Evolutionary conservation across 345 rosid genomes (phyloP).

Genomic region (Angophora floribunda): DNA sequence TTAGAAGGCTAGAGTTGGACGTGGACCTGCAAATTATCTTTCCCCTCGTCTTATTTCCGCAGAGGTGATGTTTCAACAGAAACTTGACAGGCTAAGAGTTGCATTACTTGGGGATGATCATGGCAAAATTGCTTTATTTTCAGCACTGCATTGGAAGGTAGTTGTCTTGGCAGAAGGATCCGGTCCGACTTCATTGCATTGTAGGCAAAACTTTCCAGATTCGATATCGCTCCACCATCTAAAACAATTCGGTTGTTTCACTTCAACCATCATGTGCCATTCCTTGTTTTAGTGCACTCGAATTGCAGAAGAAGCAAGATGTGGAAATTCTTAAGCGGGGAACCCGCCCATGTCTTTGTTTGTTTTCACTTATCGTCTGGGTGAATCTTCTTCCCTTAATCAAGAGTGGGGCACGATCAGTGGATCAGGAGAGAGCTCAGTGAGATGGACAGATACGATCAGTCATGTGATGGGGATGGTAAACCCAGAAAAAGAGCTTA

Average conservation of each 20-base stretch:
- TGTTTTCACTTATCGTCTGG: background rate
- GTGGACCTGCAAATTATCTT: background rate
- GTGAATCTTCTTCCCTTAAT: background rate
- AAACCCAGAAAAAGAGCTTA: too few relatives aligned
- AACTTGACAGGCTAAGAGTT: background rate
- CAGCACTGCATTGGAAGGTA: background rate
- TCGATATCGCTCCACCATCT: background rate
- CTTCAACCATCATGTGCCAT: background rate
- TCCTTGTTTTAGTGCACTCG: background rate
- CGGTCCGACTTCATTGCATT: background rate
- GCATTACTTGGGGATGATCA: background rate
- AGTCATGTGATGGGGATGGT: background rate
- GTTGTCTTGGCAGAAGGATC: background rate
- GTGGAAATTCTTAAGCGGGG: background rate
- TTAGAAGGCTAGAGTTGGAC: background rate
- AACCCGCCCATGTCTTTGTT: background rate
- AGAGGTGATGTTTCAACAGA: background rate
- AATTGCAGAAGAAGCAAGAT: background rate
- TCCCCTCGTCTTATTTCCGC: background rate
- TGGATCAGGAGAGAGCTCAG: background rate
- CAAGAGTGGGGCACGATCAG: background rate
- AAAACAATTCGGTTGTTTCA: background rate
- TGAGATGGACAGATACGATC: background rate
- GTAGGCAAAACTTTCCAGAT: background rate
- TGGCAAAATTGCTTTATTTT: background rate